Evolutionary conservation across 192 early-diverging fungal species (phyloP).

Genomic region (Mortierella alpina): DNA sequence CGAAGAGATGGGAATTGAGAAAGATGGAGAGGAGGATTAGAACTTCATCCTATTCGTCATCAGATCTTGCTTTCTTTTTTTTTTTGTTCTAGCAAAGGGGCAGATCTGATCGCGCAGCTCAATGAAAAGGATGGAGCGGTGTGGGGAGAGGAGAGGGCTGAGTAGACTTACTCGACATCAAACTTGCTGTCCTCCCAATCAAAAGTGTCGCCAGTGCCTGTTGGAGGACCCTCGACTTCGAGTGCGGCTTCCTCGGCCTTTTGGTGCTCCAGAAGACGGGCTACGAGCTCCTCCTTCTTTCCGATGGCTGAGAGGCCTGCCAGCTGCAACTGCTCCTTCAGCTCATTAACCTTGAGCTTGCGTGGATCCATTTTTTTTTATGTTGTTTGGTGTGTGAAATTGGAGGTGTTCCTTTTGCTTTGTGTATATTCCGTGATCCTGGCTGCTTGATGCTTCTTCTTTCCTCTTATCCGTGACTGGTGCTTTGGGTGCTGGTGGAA

Average conservation of each 20-base stretch:
- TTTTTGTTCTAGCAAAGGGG: no score
- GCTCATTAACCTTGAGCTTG: slow-evolving; percentile 65
- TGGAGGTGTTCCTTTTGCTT: no score
- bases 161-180: slow-evolving; percentile 39
- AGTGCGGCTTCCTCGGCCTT: slow-evolving; percentile 55
- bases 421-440: no score
- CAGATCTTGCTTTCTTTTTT: no score
- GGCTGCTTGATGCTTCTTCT: no score
- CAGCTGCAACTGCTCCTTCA: slow-evolving; percentile 67
- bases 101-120: neutral
- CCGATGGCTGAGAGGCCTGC: slow-evolving; percentile 65
- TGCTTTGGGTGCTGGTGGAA: no score
- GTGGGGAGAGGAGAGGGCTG: neutral
- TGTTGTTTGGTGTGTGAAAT: no score
- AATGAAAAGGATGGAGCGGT: neutral
- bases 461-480: no score
- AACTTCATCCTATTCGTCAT: no score
- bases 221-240: slow-evolving; percentile 28
- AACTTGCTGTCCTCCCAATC: slow-evolving; percentile 56
- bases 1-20: neutral
- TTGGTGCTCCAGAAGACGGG: slow-evolving; percentile 67
- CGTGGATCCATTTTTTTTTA: slow-evolving; percentile 45
- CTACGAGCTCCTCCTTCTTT: slow-evolving; percentile 75
- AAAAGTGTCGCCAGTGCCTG: slow-evolving; percentile 48
- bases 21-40: neutral